Conservation (phyloP, 192 early-diverging fungal species). For the Coemansia sp. region DNA sequence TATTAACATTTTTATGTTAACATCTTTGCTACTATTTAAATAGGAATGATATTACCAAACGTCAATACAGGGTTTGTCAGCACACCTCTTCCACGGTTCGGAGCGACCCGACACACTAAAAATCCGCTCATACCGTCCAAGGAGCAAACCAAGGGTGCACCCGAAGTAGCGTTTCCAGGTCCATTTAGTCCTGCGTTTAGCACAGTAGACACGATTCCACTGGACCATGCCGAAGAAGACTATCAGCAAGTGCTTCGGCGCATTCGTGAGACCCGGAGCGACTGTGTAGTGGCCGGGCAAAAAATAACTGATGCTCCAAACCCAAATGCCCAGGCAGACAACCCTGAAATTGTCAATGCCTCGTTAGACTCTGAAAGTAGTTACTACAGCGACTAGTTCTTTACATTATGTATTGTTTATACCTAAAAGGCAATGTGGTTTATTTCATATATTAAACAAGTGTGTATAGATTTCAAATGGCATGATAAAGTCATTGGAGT, state of each 20-base stretch:
- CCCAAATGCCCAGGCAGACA: constrained; percentile 1
- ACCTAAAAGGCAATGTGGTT: no score
- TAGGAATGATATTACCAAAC: neutral
- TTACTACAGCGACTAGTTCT: constrained; percentile 4
- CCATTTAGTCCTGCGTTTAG: constrained; percentile 41
- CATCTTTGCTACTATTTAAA: no score
- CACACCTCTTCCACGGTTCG: neutral
- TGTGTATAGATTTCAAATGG: no score
- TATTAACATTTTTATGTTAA: no score
- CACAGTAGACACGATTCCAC: constrained; percentile 39
- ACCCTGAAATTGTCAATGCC: constrained; percentile 27
- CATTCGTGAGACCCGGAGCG: constrained; percentile 26
- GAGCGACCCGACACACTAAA: constrained; percentile 9
- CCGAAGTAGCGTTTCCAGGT: constrained; percentile 24
- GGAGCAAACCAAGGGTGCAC: constrained; percentile 17
- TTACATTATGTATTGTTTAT: no score
- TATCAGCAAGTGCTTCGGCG: constrained; percentile 28
- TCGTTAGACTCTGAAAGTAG: constrained; percentile 24
- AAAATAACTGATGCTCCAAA: constrained; percentile 17
- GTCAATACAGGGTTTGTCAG: neutral
- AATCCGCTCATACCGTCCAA: constrained; percentile 42
- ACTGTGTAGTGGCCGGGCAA: constrained; percentile 23
- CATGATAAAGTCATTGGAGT: no score
- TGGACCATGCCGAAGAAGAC: constrained; percentile 48
- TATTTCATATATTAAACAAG: no score